Evolutionary conservation across 1,284 basidiomycete species (phyloP).

Genomic region (Bjerkandera adusta): DNA sequence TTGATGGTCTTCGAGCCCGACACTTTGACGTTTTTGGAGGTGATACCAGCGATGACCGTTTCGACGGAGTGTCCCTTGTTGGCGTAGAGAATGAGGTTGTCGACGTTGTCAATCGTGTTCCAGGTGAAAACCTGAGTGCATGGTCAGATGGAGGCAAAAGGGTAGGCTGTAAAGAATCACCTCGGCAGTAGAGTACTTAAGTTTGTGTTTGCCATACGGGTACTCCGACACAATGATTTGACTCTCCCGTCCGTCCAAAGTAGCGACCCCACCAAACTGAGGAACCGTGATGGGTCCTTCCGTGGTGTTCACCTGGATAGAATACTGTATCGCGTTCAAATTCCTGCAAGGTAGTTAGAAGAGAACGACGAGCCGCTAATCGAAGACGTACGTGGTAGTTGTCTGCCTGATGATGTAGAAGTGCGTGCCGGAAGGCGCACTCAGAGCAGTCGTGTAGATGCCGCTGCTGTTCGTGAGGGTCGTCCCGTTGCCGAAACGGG

Average conservation of each 20-base stretch:
- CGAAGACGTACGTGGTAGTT: constrained; percentile 25
- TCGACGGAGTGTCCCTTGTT: constrained; percentile 35
- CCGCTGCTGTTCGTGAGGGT: constrained; percentile 19
- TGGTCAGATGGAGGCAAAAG: not conserved
- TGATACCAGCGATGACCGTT: constrained; percentile 27
- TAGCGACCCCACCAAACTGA: constrained; percentile 29
- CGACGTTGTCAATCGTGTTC: constrained; percentile 33
- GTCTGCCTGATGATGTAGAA: constrained; percentile 48
- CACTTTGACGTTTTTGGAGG: constrained; percentile 4
- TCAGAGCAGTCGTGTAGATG: constrained; percentile 38
- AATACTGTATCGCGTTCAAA: constrained; percentile 30
- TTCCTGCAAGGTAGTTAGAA: too few species aligned
- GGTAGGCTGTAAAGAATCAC: constrained; percentile 20
- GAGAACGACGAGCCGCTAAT: too few species aligned
- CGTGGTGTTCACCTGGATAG: constrained; percentile 34
- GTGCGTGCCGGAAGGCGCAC: constrained; percentile 31
- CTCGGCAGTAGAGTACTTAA: constrained; percentile 42
- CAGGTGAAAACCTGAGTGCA: constrained; percentile 33
- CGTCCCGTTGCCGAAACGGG: constrained; percentile 23
- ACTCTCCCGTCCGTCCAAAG: constrained; percentile 40
- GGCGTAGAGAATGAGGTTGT: constrained; percentile 38
- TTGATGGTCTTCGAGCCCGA: constrained; percentile 17
- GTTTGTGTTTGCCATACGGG: constrained; percentile 33
- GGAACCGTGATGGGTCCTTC: constrained; percentile 37
- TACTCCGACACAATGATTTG: constrained; percentile 46